A percentile compares a stretch with the other conserved stretches of the same genome.
These are phyloP conservation scores for Aspergillus hortae DNA, from an alignment of 2,329 filamentous ascomycete species.

Conservation along the genomic window DNA sequence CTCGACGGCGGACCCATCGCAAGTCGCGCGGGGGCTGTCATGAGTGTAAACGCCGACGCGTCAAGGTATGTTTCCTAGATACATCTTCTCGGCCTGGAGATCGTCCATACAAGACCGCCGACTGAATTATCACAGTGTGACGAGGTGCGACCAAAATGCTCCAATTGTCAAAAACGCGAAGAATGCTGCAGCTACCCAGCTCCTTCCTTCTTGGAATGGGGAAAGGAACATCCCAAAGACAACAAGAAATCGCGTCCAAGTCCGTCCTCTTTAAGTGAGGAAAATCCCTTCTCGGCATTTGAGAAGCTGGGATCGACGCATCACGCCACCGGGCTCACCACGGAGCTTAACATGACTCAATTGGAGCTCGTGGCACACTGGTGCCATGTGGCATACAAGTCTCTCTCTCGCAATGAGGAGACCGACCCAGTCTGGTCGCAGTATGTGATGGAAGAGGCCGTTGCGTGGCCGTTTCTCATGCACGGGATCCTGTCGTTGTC, in stretches of 20 bases:
- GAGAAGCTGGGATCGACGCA: background rate
- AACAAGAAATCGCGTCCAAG: background rate
- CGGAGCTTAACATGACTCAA: constrained; percentile 15
- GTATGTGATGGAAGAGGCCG: constrained; percentile 16
- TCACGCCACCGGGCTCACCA: background rate
- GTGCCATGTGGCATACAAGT: constrained; percentile 16
- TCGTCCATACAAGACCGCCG: background rate
- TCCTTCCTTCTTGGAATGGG: constrained; percentile 13
- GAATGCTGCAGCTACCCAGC: constrained; percentile 17
- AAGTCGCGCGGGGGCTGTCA: constrained; percentile 24
- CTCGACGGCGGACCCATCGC: constrained; percentile 16
- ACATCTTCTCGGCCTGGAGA: too few relatives aligned
- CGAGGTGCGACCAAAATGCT: constrained; percentile 17
- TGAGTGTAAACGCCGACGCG: constrained; percentile 20
- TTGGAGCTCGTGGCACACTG: constrained; percentile 18
- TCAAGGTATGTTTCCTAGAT: constrained; percentile 15
- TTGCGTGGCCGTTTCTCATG: constrained; percentile 20
- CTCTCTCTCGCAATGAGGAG: constrained; percentile 17
- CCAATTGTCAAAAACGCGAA: constrained; percentile 15
- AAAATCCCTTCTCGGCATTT: background rate
- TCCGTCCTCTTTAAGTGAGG: background rate
- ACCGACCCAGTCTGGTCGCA: constrained; percentile 18
- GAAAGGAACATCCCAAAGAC: background rate
- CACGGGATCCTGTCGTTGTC: constrained; percentile 23
- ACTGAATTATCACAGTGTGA: constrained; percentile 15